Percentiles rank a stretch among this genome's conserved stretches.
phyloP scores from a whole-genome alignment of 805 yeast genomes.

The Wickerhamomyces rabaulensis region DNA sequence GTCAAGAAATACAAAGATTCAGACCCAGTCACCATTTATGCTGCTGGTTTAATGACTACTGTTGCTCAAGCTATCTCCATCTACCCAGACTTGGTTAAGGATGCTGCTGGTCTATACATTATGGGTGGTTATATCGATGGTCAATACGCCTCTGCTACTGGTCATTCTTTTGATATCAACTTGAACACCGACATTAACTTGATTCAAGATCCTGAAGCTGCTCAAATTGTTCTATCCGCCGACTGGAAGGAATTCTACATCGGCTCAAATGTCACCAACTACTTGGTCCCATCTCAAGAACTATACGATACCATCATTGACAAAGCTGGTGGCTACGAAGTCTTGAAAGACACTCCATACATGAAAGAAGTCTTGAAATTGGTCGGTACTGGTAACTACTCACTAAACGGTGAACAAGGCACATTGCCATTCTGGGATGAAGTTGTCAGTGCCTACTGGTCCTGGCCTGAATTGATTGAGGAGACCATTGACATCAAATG shows the following conservation, averaged over 20 bases:
- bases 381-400: conserved; percentile 32
- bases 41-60: conserved; percentile 39
- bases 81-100: conserved; percentile 34
- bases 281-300: conserved; percentile 34
- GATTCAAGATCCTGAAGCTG: conserved; percentile 41
- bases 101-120: conserved; percentile 34
- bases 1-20: conserved; percentile 31
- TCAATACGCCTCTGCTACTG: conserved; percentile 32
- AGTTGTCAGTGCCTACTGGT: conserved; percentile 33
- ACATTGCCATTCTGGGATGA: conserved; percentile 41
- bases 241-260: conserved; percentile 34
- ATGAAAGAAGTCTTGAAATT: conserved; percentile 25
- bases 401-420: conserved; percentile 27
- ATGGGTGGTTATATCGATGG: conserved; percentile 42
- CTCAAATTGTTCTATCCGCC: conserved; percentile 37
- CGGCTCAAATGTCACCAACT: conserved; percentile 39
- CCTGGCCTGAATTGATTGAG: conserved; percentile 30
- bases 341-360: conserved; percentile 26
- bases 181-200: conserved; percentile 39
- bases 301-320: conserved; percentile 30
- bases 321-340: conserved; percentile 29
- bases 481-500: conserved; percentile 27
- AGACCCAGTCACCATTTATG: conserved; percentile 33
- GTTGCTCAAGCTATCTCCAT: conserved; percentile 39
- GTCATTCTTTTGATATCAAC: conserved; percentile 29